phyloP scores from a whole-genome alignment of 805 yeast genomes.

The Wickerhamomyces sydowiorum region DNA sequence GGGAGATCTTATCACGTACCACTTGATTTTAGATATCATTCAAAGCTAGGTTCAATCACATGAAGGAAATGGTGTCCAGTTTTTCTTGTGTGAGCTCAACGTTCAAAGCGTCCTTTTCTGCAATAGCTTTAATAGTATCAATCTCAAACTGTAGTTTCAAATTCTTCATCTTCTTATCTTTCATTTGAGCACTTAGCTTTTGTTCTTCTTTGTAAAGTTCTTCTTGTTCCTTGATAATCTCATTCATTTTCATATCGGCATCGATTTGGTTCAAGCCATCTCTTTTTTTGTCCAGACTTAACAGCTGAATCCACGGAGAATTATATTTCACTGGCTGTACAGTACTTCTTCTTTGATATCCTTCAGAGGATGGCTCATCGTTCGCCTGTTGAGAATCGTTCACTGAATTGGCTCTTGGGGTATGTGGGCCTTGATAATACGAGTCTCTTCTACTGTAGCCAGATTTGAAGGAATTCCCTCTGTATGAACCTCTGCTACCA shows the following conservation, averaged over 20 bases:
- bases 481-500: constrained; percentile 4
- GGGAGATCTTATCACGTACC: background rate
- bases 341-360: background rate
- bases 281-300: constrained; percentile 4
- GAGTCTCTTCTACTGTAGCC: constrained; percentile 2
- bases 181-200: constrained; percentile 18
- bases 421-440: background rate
- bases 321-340: background rate
- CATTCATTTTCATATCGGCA: constrained; percentile 1
- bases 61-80: constrained; percentile 22
- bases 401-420: background rate
- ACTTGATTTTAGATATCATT: background rate
- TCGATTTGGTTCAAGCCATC: background rate
- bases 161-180: constrained; percentile 15
- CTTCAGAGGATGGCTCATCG: background rate
- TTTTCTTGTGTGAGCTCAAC: constrained; percentile 30
- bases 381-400: background rate
- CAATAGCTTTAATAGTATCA: constrained; percentile 21
- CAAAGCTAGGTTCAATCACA: background rate
- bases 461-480: constrained; percentile 3
- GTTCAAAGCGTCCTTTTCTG: constrained; percentile 26
- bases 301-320: constrained; percentile 12
- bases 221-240: constrained; percentile 8
- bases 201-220: constrained; percentile 15
- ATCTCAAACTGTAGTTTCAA: constrained; percentile 22